phyloP scores from a whole-genome alignment of 495 filamentous ascomycete genomes.

The Penicillium riverlandense region DNA sequence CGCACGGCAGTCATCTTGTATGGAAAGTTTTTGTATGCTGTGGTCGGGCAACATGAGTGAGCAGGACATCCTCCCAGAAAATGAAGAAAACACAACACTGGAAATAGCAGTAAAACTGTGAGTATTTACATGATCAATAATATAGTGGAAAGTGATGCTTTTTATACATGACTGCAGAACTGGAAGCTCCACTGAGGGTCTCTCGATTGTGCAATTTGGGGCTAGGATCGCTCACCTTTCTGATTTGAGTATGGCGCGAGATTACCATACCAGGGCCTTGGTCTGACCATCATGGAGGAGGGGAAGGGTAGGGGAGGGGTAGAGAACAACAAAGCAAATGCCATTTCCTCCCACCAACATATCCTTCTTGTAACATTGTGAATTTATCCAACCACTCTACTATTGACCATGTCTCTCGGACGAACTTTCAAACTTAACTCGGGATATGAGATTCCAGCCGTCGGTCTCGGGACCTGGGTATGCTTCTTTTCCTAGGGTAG shows the following conservation, averaged over 20 bases:
- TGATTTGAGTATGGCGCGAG: background rate
- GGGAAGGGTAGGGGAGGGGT: background rate
- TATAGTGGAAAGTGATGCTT: too few species aligned
- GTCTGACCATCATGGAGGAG: background rate
- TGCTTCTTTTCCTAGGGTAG: conserved; percentile 1
- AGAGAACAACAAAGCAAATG: background rate
- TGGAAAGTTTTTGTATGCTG: too few species aligned
- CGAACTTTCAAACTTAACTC: conserved; percentile 34
- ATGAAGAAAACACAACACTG: too few species aligned
- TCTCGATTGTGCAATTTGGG: conserved; percentile 8
- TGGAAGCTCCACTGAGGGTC: conserved; percentile 2
- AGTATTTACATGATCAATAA: too few species aligned
- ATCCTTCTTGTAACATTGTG: too few species aligned
- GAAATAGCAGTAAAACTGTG: too few species aligned
- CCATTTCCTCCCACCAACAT: too few species aligned
- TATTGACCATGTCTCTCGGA: conserved; percentile 26
- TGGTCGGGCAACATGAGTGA: too few species aligned
- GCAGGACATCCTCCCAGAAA: too few species aligned
- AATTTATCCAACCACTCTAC: background rate
- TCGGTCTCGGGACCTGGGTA: conserved; percentile 29
- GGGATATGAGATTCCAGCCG: conserved; percentile 31
- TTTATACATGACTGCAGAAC: too few species aligned
- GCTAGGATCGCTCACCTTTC: conserved; percentile 4
- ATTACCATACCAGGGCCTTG: background rate
- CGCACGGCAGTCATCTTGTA: too few species aligned